Conservation (phyloP, 2,329 filamentous ascomycete species). For the Aspergillus novoparasiticus region DNA sequence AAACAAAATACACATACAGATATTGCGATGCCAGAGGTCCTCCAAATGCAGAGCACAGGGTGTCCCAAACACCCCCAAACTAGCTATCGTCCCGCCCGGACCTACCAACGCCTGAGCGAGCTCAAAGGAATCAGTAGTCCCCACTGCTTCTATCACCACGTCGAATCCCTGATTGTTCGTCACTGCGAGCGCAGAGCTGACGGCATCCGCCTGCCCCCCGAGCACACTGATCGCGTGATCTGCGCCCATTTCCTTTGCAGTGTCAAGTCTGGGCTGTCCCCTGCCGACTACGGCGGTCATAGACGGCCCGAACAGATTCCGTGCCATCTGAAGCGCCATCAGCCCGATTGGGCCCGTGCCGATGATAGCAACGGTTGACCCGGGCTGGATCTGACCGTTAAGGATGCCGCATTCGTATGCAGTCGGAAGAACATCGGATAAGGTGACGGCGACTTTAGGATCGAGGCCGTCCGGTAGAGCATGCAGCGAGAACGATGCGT, state of each 20-base stretch:
- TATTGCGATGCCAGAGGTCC: constrained; percentile 58
- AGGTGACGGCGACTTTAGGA: constrained; percentile 41
- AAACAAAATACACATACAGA: constrained; percentile 42
- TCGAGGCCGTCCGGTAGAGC: constrained; percentile 47
- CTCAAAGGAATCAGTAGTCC: constrained; percentile 56
- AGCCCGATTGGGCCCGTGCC: constrained; percentile 60
- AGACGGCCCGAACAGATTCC: constrained; percentile 56
- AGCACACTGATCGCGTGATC: constrained; percentile 48
- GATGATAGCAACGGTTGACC: constrained; percentile 56
- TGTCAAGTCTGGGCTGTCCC: constrained; percentile 51
- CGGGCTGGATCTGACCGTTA: constrained; percentile 55
- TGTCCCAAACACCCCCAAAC: constrained; percentile 60
- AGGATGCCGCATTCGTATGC: constrained; percentile 59
- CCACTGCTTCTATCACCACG: constrained; percentile 61
- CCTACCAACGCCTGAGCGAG: constrained; percentile 58
- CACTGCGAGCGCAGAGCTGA: constrained; percentile 44
- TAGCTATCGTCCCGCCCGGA: constrained; percentile 57
- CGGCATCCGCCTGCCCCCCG: constrained; percentile 36
- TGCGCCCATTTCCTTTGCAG: constrained; percentile 54
- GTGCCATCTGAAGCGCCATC: constrained; percentile 55
- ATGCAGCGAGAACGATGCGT: constrained; percentile 54
- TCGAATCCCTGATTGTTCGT: constrained; percentile 58
- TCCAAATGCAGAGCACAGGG: constrained; percentile 57
- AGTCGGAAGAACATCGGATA: constrained; percentile 61
- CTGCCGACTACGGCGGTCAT: constrained; percentile 56